A percentile compares a stretch with the other conserved stretches of the same genome.
Evolutionary conservation across 208 protist species (phyloP).

Genomic region (Crithidia bombi): DNA sequence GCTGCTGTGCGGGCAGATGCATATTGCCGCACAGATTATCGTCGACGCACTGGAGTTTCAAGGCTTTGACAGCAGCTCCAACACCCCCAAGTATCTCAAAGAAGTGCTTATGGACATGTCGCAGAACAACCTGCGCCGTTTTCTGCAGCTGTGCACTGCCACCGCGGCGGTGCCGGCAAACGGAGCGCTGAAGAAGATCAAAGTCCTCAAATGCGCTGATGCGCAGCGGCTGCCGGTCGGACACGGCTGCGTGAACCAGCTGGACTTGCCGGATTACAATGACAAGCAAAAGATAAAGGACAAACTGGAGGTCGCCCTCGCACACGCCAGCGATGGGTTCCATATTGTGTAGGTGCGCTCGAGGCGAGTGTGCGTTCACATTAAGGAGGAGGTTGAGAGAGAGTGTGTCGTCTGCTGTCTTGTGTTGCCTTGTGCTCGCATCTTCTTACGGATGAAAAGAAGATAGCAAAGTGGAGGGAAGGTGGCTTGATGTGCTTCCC

Average conservation of each 20-base stretch:
- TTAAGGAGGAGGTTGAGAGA: no score
- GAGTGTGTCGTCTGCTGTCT: no score
- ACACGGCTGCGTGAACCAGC: conserved; percentile 69
- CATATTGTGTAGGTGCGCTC: conserved; percentile 51
- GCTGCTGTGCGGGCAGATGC: conserved; percentile 64
- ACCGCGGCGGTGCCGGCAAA: conserved; percentile 42
- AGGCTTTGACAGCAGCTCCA: conserved; percentile 50
- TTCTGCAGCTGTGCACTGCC: conserved; percentile 72
- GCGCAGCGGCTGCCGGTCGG: conserved; percentile 56
- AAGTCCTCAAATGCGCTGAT: conserved; percentile 51
- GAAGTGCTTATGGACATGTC: conserved; percentile 56
- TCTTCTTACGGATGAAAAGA: neutral
- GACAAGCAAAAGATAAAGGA: conserved; percentile 48
- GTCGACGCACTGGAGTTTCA: conserved; percentile 63
- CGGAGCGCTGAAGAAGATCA: conserved; percentile 57
- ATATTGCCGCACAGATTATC: conserved; percentile 53
- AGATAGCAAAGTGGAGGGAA: no score
- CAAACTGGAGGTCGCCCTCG: conserved; percentile 57
- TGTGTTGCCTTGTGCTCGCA: neutral
- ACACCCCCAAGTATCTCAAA: conserved; percentile 56
- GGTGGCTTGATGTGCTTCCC: no score
- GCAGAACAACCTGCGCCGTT: conserved; percentile 74
- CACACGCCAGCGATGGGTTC: conserved; percentile 72
- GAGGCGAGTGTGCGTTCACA: neutral
- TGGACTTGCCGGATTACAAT: conserved; percentile 73